phyloP scores from a whole-genome alignment of 2,329 filamentous ascomycete species.

The Colletotrichum gloeosporioides region DNA sequence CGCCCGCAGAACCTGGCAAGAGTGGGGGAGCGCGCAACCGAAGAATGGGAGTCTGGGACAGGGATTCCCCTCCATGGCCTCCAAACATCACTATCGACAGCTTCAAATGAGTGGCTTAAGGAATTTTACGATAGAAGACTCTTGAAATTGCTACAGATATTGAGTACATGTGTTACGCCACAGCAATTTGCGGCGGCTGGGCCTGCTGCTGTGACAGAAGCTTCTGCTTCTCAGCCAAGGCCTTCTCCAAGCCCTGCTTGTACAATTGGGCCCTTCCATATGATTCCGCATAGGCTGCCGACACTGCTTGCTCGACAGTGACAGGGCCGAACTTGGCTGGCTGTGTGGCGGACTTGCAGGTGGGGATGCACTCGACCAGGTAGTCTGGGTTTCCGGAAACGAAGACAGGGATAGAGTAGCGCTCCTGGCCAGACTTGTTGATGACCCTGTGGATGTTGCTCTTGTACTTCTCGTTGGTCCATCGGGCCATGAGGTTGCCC shows the following conservation, averaged over 20 bases:
- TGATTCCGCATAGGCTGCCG: slow-evolving; percentile 36
- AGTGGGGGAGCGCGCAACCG: neutral
- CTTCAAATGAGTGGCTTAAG: neutral
- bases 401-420: slow-evolving; percentile 64
- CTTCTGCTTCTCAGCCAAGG: neutral
- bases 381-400: slow-evolving; percentile 58
- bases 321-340: slow-evolving; percentile 34
- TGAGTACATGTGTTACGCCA: neutral
- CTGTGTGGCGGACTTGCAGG: slow-evolving; percentile 28
- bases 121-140: neutral
- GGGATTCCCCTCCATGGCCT: neutral
- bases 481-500: slow-evolving; percentile 53
- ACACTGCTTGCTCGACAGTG: slow-evolving; percentile 37
- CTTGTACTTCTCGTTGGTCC: slow-evolving; percentile 58
- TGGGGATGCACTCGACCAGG: slow-evolving; percentile 36
- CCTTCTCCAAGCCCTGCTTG: slow-evolving; percentile 32
- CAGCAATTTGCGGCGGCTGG: slow-evolving; percentile 1
- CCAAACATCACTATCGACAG: neutral
- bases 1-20: neutral
- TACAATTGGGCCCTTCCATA: slow-evolving; percentile 34
- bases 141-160: neutral
- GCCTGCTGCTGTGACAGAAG: neutral
- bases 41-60: neutral
- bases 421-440: slow-evolving; percentile 52
- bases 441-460: slow-evolving; percentile 61